Conservation (phyloP, 1,139 yeast species). For the Kodamaea sp. region DNA sequence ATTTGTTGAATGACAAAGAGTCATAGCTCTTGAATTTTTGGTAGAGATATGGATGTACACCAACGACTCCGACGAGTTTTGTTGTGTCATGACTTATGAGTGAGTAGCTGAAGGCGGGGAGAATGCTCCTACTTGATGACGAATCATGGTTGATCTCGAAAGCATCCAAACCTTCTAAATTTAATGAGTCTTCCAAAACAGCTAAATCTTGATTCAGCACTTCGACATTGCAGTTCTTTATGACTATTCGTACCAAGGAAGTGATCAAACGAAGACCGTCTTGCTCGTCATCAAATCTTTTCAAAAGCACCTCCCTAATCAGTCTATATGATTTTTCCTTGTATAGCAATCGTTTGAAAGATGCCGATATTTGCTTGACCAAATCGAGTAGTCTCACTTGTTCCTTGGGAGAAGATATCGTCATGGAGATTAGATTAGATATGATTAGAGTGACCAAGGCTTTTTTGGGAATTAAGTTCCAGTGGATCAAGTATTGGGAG, state of each 20-base stretch:
- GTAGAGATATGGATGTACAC: conserved; percentile 28
- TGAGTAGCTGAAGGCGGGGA: conserved; percentile 9
- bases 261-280: conserved; percentile 25
- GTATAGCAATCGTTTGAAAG: conserved; percentile 17
- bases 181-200: conserved; percentile 3
- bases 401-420: conserved; percentile 20
- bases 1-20: conserved; percentile 16
- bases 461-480: conserved; percentile 21
- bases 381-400: conserved; percentile 19
- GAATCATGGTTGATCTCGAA: neutral
- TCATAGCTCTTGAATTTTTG: conserved; percentile 18
- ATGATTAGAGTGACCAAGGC: conserved; percentile 23
- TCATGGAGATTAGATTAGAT: conserved; percentile 21
- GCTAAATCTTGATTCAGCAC: conserved; percentile 14
- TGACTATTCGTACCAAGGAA: conserved; percentile 21
- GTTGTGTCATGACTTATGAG: conserved; percentile 2
- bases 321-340: conserved; percentile 12
- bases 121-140: neutral
- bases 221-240: conserved; percentile 20
- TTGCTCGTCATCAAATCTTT: conserved; percentile 20
- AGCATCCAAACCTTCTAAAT: neutral
- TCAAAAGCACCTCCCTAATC: conserved; percentile 12
- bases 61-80: conserved; percentile 21
- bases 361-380: conserved; percentile 13
- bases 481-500: conserved; percentile 17